Conservation (phyloP, 495 filamentous ascomycete genomes). For the Lophium mytilinum region DNA sequence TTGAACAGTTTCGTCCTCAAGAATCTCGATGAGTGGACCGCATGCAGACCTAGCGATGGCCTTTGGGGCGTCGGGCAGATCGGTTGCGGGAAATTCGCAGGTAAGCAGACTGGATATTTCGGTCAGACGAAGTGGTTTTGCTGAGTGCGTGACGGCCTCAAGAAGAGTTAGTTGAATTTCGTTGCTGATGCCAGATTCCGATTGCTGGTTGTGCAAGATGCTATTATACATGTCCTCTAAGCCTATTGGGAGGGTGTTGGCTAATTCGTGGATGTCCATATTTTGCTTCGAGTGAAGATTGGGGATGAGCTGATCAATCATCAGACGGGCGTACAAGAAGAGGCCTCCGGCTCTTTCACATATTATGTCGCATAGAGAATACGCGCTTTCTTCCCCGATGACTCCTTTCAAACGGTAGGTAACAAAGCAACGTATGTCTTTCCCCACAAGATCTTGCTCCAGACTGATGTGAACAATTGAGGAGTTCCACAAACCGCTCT, state of each 20-base stretch:
- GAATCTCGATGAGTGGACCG: constrained; percentile 45
- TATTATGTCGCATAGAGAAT: constrained; percentile 39
- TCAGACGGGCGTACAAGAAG: background rate
- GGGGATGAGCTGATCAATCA: constrained; percentile 32
- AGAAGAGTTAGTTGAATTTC: constrained; percentile 41
- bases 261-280: constrained; percentile 16
- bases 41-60: constrained; percentile 31
- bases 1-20: constrained; percentile 41
- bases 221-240: constrained; percentile 42
- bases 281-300: constrained; percentile 34
- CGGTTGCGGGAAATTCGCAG: constrained; percentile 30
- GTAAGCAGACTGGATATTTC: constrained; percentile 28
- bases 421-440: constrained; percentile 39
- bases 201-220: constrained; percentile 38
- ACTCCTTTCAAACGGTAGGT: constrained; percentile 13
- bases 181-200: constrained; percentile 29
- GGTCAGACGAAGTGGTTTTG: constrained; percentile 43
- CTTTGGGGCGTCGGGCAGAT: constrained; percentile 13
- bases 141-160: constrained; percentile 42
- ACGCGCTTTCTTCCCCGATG: constrained; percentile 26
- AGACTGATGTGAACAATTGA: constrained; percentile 30
- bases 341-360: background rate
- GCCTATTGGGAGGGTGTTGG: constrained; percentile 32
- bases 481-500: constrained; percentile 17
- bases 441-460: constrained; percentile 34